These are phyloP conservation scores for Cyclotella atomus DNA, from an alignment of 108 stramenopile species.

Conservation along the genomic window DNA sequence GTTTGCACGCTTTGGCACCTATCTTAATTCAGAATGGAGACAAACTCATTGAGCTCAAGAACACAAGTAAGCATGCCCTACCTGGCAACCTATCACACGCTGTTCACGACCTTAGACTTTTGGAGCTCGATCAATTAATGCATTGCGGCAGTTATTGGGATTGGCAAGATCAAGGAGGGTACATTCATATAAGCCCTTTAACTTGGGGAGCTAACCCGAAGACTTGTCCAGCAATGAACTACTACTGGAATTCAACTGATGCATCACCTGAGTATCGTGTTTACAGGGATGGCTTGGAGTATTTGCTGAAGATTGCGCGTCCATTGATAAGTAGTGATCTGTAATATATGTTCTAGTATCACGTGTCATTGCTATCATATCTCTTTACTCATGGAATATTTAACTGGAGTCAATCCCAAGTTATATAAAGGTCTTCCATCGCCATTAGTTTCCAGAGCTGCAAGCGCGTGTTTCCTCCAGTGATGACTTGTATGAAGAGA, in stretches of 20 bases:
- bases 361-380: neutral
- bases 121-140: conserved; percentile 28
- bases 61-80: conserved; percentile 1
- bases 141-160: conserved; percentile 45
- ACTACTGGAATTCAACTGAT: conserved; percentile 29
- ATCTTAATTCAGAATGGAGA: conserved; percentile 1
- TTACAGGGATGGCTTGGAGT: conserved; percentile 31
- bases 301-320: conserved; percentile 27
- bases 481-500: conserved; percentile 54
- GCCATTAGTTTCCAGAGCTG: conserved; percentile 23
- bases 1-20: conserved; percentile 13
- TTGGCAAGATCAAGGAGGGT: conserved; percentile 37
- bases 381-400: no score
- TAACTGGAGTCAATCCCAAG: conserved; percentile 27
- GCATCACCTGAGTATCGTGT: conserved; percentile 25
- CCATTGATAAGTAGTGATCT: no score
- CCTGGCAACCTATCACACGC: neutral
- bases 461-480: conserved; percentile 55
- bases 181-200: conserved; percentile 39
- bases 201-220: conserved; percentile 36
- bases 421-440: conserved; percentile 24
- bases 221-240: conserved; percentile 41
- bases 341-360: no score
- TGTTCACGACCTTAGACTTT: conserved; percentile 22
- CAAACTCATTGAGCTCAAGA: conserved; percentile 17